phyloP scores from a whole-genome alignment of 2,329 filamentous ascomycete species.

The Xylaria sp. region DNA sequence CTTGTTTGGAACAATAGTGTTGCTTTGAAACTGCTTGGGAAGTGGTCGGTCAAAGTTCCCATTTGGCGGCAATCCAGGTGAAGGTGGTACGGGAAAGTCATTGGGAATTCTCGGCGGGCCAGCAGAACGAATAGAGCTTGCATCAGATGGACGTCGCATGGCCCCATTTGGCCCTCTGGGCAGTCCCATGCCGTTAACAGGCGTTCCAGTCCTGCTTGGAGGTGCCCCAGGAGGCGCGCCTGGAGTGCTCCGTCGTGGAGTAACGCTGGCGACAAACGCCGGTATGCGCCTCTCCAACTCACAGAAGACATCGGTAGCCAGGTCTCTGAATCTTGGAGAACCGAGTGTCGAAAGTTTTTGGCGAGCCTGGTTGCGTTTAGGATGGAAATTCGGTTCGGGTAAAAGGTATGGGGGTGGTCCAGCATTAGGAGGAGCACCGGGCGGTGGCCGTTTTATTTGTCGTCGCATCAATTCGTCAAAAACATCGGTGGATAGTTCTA shows the following conservation, averaged over 20 bases:
- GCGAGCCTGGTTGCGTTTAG: conserved; percentile 96
- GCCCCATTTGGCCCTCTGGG: conserved; percentile 61
- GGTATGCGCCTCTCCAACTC: conserved; percentile 93
- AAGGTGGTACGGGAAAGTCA: conserved; percentile 66
- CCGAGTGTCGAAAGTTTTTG: conserved; percentile 93
- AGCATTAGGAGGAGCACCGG: conserved; percentile 60
- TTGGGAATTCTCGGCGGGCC: conserved; percentile 50
- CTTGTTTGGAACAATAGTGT: conserved; percentile 97
- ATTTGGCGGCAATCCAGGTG: conserved; percentile 64
- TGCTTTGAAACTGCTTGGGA: conserved; percentile 91
- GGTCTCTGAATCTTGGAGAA: conserved; percentile 84
- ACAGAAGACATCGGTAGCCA: conserved; percentile 95
- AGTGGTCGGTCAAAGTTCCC: conserved; percentile 79
- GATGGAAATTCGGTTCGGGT: conserved; percentile 91
- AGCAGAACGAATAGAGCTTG: conserved; percentile 66
- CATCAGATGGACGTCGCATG: conserved; percentile 68
- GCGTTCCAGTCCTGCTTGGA: conserved; percentile 69
- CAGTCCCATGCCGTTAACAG: conserved; percentile 65
- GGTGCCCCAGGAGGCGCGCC: conserved; percentile 67
- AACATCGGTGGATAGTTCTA: conserved; percentile 96
- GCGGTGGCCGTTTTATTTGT: conserved; percentile 71
- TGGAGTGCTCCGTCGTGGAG: conserved; percentile 70
- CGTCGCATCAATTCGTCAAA: conserved; percentile 93
- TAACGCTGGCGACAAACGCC: conserved; percentile 75
- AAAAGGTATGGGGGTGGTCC: conserved; percentile 77